phyloP scores from a whole-genome alignment of 305 asterid species.

The Fraxinus greggii region DNA sequence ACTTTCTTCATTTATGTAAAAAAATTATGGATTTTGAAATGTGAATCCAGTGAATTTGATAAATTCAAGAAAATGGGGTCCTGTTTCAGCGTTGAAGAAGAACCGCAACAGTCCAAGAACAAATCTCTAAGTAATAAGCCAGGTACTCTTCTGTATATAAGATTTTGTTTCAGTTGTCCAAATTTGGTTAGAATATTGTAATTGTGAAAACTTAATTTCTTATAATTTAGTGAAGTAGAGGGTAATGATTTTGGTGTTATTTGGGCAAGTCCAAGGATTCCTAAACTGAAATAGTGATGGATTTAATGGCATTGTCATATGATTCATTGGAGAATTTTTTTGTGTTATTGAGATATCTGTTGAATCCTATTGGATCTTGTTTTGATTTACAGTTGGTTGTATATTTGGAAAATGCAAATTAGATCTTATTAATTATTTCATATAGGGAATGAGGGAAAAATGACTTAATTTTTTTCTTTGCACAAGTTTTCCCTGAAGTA shows the following conservation, averaged over 20 bases:
- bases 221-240: background rate
- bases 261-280: background rate
- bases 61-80: constrained; percentile 37
- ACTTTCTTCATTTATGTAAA: background rate
- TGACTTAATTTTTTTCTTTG: background rate
- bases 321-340: background rate
- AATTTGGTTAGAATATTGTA: constrained; percentile 11
- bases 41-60: constrained; percentile 22
- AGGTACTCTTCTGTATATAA: constrained; percentile 24
- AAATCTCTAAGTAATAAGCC: constrained; percentile 35
- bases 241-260: constrained; percentile 4
- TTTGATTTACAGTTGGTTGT: background rate
- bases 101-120: constrained; percentile 27
- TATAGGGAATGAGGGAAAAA: background rate
- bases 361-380: constrained; percentile 6
- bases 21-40: constrained; percentile 13
- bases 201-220: background rate
- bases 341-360: background rate
- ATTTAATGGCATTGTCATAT: background rate
- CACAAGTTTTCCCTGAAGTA: constrained; percentile 7
- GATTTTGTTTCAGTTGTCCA: constrained; percentile 15
- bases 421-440: background rate
- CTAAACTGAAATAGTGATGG: background rate
- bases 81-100: constrained; percentile 47
- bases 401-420: constrained; percentile 18